Evolutionary conservation across 2,329 filamentous ascomycete species (phyloP), one percentile per base, ranked within the genome.

Genomic region (Aspergillus costaricaensis): DNA sequence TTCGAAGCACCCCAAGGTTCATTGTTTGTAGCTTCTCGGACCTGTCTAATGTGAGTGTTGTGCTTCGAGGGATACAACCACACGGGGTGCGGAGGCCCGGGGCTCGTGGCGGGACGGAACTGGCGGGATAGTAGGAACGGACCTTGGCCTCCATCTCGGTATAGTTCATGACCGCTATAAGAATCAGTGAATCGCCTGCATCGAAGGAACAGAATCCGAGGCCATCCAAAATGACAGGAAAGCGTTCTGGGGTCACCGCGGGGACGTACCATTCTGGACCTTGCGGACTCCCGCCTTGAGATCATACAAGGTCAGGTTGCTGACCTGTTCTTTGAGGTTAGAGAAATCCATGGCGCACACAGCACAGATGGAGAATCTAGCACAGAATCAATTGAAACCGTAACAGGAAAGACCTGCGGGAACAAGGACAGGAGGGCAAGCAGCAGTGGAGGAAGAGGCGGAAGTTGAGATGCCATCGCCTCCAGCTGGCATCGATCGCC

Each of bases 1-100:
- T 89, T 89, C 12, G 89, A 91, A 54, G 89, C 87, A 66, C 93
- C 95, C 95, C 95, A 99, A 59, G 95, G 95, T 78, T 99, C 95
- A 77, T 98, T 98, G 80, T 99, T 99, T 39, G 95, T 99, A 30
- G 95, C 95, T 83, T 99, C 95, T 78, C 95, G 90, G 67, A 98
- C 92, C 90, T 95, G 69, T 65, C 27, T 57, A 55, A 59, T 49
- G 67, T 74, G 58, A 74, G 63, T 49, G 43, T 60, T 49, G 17
- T 55, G 57, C 52, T 41, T 36, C 56, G 56, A 39, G 57, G 25
- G 25, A 43, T 36, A 57, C 32, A 2, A 36, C n/a, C 41, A 51
- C 32, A 43, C 52, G 53, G 52, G 47, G 41, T 32, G 54, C 55
- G 51, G 55, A 50, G 50, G 23, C 38, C 32, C 43, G 60, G 44